Evolutionary conservation across 495 filamentous ascomycete genomes (phyloP).

Genomic region (Sordaria brevicollis): DNA sequence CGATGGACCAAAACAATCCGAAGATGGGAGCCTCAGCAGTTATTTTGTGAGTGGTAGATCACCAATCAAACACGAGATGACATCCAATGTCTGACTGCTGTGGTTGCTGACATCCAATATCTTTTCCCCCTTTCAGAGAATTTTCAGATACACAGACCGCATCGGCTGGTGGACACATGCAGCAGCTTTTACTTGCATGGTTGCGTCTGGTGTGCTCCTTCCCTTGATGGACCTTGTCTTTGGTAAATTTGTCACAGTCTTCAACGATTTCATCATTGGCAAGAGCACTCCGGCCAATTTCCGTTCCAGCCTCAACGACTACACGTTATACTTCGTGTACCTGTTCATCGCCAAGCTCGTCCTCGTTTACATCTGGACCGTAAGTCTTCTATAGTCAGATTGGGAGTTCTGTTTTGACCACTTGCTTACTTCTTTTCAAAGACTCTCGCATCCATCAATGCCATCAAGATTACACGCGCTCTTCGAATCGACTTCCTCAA

Average conservation of each 20-base stretch:
- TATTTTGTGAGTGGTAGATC: background rate
- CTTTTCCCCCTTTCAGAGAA: constrained; percentile 1
- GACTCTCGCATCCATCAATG: constrained; percentile 6
- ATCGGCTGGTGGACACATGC: constrained; percentile 8
- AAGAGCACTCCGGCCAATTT: constrained; percentile 2
- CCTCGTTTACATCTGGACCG: constrained; percentile 37
- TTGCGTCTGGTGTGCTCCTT: constrained; percentile 21
- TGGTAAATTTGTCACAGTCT: constrained; percentile 21
- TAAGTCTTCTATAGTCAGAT: constrained; percentile 14
- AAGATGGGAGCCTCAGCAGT: background rate
- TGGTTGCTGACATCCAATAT: background rate
- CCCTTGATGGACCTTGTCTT: constrained; percentile 29
- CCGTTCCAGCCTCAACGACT: constrained; percentile 8
- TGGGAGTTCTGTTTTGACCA: background rate
- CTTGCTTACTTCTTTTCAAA: background rate
- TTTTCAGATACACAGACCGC: constrained; percentile 9
- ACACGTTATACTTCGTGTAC: constrained; percentile 37
- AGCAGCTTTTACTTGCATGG: constrained; percentile 7
- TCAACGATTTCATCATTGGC: constrained; percentile 15
- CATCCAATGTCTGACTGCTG: background rate
- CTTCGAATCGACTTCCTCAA: constrained; percentile 25
- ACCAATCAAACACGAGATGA: background rate
- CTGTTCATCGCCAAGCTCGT: constrained; percentile 43
- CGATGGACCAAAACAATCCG: background rate
- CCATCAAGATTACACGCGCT: constrained; percentile 14